Conservation (phyloP, 2,329 filamentous ascomycete species). For the Cladosporium oxysporum region DNA sequence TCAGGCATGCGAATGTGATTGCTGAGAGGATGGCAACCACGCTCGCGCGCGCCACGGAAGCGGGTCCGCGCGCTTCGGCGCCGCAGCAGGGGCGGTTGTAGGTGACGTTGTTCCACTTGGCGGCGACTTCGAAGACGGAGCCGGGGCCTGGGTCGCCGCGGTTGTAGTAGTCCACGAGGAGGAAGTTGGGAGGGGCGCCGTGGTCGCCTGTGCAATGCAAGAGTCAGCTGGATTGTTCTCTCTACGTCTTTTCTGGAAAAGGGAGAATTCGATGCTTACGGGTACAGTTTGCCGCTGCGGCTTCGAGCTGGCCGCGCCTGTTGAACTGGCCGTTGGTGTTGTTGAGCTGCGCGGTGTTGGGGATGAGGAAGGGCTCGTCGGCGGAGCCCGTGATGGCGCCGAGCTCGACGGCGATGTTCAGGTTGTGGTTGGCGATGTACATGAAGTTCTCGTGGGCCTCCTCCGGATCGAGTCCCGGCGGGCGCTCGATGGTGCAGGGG, state of each 20-base stretch:
- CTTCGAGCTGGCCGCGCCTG: constrained; percentile 67
- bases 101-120: constrained; percentile 69
- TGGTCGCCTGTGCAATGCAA: constrained; percentile 4
- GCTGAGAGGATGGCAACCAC: not conserved
- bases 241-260: not conserved
- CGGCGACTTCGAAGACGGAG: constrained; percentile 75
- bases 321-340: constrained; percentile 65
- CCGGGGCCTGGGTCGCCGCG: constrained; percentile 62
- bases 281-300: constrained; percentile 5
- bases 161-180: constrained; percentile 87
- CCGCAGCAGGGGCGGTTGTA: constrained; percentile 65
- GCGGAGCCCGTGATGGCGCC: constrained; percentile 40
- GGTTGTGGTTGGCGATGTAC: constrained; percentile 88
- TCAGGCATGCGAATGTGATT: not conserved
- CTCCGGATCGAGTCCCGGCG: constrained; percentile 63
- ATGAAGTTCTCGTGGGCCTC: constrained; percentile 59
- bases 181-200: constrained; percentile 65
- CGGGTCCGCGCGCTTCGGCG: not conserved
- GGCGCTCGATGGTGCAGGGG: constrained; percentile 77
- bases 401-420: constrained; percentile 75
- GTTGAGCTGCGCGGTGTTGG: constrained; percentile 69
- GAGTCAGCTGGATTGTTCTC: not conserved
- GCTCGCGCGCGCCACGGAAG: constrained; percentile 8
- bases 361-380: constrained; percentile 62
- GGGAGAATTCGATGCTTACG: not conserved